Base-by-base conservation (phyloP, 2,329 filamentous ascomycete genomes). In the Ophiognomonia clavigignenti-juglandacearum region DNA sequence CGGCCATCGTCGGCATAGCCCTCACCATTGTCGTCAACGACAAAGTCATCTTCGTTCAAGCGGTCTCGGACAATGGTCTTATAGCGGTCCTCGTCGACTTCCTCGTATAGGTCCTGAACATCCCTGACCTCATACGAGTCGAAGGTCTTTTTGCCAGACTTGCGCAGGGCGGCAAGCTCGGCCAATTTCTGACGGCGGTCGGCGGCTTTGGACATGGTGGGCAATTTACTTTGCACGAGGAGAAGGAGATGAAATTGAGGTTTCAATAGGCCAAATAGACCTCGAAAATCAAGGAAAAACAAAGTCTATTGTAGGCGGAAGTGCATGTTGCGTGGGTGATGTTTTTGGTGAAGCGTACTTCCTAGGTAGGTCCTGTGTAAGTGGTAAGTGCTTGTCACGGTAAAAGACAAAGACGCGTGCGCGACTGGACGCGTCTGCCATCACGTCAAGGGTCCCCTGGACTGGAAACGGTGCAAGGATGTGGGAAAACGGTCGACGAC, bases 1-100 rank as follows among this genome's bases (percentile, higher is more conserved):
- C 93, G 85, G 51, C 93, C 93, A 62, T 97, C 93, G 64, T 97
- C 92, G 55, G 89, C 92, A 61, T 98, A 98, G 31, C 93, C 92
- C 63, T 92, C 89, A 61, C 92, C 92, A 71, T 96, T 95, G 70
- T 98, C 93, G 71, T 97, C 93, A 51, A 98, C 91, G 43, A 98
- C 92, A 61, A 98, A 98, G 69, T 98, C 93, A 59, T 98, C 93
- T 60, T 95, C 78, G 61, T 97, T 88, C 43, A 98, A 75, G 39
- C 93, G 85, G 47, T 85, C 82, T 35, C 93, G 82, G 13, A 98
- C 90, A 56, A 97, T 85, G 65, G 95, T 95, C 73, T 96, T 96
- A 75, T 98, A 98, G 43, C 88, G 87, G 60, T 93, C 92, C 60
- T 98, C 93, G 61, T 97, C 91, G 39, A 98, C 90, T 60, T 95